phyloP scores from a whole-genome alignment of 2,329 filamentous ascomycete genomes.

The Sporothrix inflata region DNA sequence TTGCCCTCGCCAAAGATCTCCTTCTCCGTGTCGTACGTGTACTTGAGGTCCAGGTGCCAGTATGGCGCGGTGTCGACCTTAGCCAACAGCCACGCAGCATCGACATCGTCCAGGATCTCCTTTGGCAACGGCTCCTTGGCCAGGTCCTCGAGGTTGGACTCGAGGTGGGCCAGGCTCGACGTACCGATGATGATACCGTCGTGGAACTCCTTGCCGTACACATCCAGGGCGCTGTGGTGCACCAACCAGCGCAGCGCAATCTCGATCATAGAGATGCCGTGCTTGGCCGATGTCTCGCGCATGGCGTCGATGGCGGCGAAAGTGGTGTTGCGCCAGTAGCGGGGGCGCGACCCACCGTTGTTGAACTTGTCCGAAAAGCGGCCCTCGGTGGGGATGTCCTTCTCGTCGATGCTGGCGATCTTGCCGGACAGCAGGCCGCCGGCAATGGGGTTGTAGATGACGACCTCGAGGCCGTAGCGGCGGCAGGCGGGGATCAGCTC shows the following conservation, averaged over 20 bases:
- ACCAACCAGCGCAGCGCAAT: slow-evolving; percentile 68
- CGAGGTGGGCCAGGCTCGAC: slow-evolving; percentile 60
- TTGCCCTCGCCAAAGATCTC: slow-evolving; percentile 57
- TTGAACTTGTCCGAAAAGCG: slow-evolving; percentile 63
- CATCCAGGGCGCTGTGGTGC: slow-evolving; percentile 63
- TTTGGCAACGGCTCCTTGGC: slow-evolving; percentile 75
- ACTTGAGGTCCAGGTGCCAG: slow-evolving; percentile 65
- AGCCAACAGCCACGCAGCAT: slow-evolving; percentile 72
- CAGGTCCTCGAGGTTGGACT: slow-evolving; percentile 59
- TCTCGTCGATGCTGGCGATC: slow-evolving; percentile 37
- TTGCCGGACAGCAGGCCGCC: slow-evolving; percentile 72
- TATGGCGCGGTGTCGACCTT: slow-evolving; percentile 61
- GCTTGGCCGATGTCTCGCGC: slow-evolving; percentile 64
- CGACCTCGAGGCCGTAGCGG: slow-evolving; percentile 69
- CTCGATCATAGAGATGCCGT: slow-evolving; percentile 68
- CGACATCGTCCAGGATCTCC: slow-evolving; percentile 73
- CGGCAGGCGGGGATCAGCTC: slow-evolving; percentile 68
- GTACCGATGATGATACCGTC: slow-evolving; percentile 65
- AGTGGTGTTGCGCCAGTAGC: slow-evolving; percentile 66
- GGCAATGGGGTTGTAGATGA: slow-evolving; percentile 72
- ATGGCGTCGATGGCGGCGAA: slow-evolving; percentile 64
- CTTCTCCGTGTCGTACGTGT: slow-evolving; percentile 66
- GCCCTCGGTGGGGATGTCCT: slow-evolving; percentile 59
- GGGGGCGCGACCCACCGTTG: slow-evolving; percentile 51
- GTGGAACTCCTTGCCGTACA: slow-evolving; percentile 35